Evolutionary conservation across 495 filamentous ascomycete species (phyloP).

Genomic region (Penicillium fimorum): DNA sequence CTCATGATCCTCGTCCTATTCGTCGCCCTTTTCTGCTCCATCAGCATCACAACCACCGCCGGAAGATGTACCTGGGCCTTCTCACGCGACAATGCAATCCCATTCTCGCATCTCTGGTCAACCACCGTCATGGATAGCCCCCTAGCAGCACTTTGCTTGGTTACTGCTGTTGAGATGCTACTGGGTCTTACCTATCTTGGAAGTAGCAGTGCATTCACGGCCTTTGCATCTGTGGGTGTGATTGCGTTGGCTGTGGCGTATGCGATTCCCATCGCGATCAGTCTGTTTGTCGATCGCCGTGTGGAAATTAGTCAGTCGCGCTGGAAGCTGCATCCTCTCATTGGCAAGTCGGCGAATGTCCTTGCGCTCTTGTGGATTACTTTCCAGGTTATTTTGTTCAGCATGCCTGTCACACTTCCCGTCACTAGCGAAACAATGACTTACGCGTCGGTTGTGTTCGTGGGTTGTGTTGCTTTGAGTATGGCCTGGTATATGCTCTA

Average conservation of each 20-base stretch:
- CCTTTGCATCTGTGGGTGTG: constrained; percentile 57
- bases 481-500: constrained; percentile 62
- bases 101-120: constrained; percentile 55
- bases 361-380: constrained; percentile 48
- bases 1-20: constrained; percentile 64
- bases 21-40: constrained; percentile 63
- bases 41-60: constrained; percentile 64
- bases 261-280: constrained; percentile 50
- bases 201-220: constrained; percentile 53
- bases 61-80: constrained; percentile 70
- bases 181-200: constrained; percentile 58
- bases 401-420: constrained; percentile 36
- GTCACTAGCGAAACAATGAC: constrained; percentile 47
- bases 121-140: constrained; percentile 49
- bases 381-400: constrained; percentile 31
- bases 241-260: constrained; percentile 56
- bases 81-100: constrained; percentile 55
- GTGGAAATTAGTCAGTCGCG: constrained; percentile 42
- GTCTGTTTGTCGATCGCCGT: constrained; percentile 44
- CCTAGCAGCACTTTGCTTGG: constrained; percentile 46
- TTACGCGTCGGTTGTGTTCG: constrained; percentile 59
- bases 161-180: constrained; percentile 48
- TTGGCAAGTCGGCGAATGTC: constrained; percentile 45
- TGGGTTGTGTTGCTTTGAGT: constrained; percentile 50
- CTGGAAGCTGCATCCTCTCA: constrained; percentile 55